Evolutionary conservation across 768 basidiomycete genomes (phyloP).

Genomic region (Cantharellus anzutake): DNA sequence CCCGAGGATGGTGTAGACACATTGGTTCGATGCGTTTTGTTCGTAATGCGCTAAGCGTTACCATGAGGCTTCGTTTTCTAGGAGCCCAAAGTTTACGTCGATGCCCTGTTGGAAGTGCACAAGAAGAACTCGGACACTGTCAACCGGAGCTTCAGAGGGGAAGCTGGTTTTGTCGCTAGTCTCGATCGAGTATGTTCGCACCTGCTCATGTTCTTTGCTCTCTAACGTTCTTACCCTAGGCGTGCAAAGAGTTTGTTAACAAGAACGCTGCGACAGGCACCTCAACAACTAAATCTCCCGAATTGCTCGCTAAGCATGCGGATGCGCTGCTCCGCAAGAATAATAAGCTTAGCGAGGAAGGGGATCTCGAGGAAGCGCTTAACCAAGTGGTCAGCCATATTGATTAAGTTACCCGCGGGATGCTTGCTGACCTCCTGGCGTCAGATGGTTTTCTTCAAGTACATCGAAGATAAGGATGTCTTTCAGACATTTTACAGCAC

Average conservation of each 20-base stretch:
- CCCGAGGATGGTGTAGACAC: conserved; percentile 32
- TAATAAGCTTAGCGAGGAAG: conserved; percentile 88
- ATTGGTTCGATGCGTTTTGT: neutral
- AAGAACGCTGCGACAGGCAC: conserved; percentile 74
- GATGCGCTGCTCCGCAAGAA: conserved; percentile 81
- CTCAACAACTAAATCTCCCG: conserved; percentile 75
- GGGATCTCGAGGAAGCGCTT: conserved; percentile 73
- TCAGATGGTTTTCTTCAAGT: conserved; percentile 95
- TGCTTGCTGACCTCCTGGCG: neutral
- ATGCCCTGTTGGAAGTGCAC: conserved; percentile 80
- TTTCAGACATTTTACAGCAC: conserved; percentile 98
- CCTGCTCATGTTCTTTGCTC: neutral
- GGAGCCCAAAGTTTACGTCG: conserved; percentile 89
- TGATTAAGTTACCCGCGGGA: neutral
- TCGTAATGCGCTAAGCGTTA: neutral
- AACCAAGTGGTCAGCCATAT: conserved; percentile 58
- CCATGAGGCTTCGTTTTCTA: conserved; percentile 1
- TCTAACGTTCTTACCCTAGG: conserved; percentile 26
- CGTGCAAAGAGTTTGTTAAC: conserved; percentile 91
- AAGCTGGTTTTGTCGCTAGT: conserved; percentile 83
- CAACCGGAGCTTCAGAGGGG: conserved; percentile 72
- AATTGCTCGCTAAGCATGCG: conserved; percentile 79
- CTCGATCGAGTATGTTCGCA: conserved; percentile 37
- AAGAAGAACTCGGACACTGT: conserved; percentile 83
- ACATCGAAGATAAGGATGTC: conserved; percentile 96